Conservation (phyloP, 2,329 filamentous ascomycete species). For the Pseudocercospora pini-densiflorae region DNA sequence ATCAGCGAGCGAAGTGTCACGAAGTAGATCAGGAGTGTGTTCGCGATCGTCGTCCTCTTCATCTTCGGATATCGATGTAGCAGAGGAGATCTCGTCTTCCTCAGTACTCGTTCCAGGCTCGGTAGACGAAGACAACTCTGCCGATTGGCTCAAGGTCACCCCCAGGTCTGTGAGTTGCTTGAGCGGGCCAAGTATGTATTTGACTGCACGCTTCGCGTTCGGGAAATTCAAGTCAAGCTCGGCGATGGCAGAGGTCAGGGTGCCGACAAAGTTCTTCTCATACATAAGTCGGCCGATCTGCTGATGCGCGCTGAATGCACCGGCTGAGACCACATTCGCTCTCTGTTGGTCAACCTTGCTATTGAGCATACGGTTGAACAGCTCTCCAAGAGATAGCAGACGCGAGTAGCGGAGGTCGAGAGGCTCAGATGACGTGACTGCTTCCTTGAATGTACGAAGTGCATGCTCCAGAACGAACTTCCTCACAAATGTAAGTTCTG, state of each 20-base stretch:
- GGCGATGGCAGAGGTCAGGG: conserved; percentile 87
- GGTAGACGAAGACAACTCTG: conserved; percentile 66
- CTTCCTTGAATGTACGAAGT: conserved; percentile 88
- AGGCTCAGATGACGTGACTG: conserved; percentile 75
- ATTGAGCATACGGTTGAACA: conserved; percentile 91
- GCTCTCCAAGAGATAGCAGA: conserved; percentile 83
- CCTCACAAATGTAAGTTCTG: conserved; percentile 87
- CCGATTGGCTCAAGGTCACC: conserved; percentile 80
- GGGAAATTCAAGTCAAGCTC: conserved; percentile 96
- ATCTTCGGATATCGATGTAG: conserved; percentile 86
- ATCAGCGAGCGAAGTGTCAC: conserved; percentile 85
- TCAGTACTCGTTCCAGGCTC: conserved; percentile 67
- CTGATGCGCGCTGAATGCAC: conserved; percentile 63
- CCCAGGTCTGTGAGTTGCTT: conserved; percentile 87
- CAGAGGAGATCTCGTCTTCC: conserved; percentile 85
- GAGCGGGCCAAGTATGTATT: conserved; percentile 90
- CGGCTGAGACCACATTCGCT: conserved; percentile 41
- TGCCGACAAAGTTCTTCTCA: conserved; percentile 92
- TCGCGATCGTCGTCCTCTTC: conserved; percentile 61
- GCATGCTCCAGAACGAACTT: conserved; percentile 95
- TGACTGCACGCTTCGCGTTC: conserved; percentile 89
- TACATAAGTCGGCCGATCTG: conserved; percentile 96
- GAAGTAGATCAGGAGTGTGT: conserved; percentile 95
- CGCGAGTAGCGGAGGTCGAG: conserved; percentile 86
- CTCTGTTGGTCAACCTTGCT: conserved; percentile 66